phyloP scores from a whole-genome alignment of 495 filamentous ascomycete genomes.

The Bacidia rubella region DNA sequence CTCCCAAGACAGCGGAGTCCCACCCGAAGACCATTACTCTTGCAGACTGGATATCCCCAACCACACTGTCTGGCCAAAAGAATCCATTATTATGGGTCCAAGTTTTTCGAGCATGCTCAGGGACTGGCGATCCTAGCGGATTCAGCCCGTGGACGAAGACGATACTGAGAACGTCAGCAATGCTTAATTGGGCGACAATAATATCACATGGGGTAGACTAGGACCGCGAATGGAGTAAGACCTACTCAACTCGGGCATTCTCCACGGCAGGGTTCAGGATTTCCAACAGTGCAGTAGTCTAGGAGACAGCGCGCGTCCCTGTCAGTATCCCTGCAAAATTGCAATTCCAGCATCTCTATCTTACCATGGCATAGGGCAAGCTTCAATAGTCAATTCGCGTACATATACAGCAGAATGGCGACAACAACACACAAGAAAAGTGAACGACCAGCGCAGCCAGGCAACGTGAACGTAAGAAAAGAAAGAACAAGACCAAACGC shows the following conservation, averaged over 20 bases:
- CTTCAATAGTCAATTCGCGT: no score
- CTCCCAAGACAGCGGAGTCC: neutral
- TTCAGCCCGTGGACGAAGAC: neutral
- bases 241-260: neutral
- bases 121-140: neutral
- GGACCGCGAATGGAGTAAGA: neutral
- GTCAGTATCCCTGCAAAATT: no score
- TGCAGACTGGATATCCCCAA: neutral
- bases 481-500: no score
- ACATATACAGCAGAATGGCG: no score
- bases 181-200: neutral
- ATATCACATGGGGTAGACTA: neutral
- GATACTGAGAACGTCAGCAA: neutral
- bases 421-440: no score
- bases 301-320: neutral
- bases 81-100: neutral
- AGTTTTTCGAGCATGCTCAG: neutral
- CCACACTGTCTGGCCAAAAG: neutral
- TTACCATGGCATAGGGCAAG: no score
- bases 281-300: neutral
- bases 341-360: no score
- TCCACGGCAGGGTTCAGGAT: neutral
- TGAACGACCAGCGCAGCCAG: no score
- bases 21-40: neutral
- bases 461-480: no score